Percentiles rank a stretch among this genome's conserved stretches.
Conservation (phyloP, 2,329 filamentous ascomycete genomes). For the Sclerotinia borealis region DNA sequence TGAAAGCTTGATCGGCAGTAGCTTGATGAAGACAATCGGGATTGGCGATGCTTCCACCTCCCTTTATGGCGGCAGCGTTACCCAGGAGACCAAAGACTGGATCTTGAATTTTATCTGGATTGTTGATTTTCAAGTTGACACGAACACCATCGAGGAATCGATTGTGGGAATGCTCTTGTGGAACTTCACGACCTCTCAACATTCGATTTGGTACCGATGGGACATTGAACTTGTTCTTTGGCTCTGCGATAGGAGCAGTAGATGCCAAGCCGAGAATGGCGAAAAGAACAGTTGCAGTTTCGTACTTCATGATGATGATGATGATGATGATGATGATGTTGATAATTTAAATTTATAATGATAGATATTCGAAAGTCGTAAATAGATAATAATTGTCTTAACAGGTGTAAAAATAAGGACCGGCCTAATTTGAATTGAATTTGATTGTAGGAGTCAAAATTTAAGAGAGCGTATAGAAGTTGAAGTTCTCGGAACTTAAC, state of each 20-base stretch:
- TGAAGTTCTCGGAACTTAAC: constrained; percentile 31
- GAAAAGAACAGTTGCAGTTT: constrained; percentile 25
- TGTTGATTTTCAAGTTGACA: constrained; percentile 40
- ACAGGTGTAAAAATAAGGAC: constrained; percentile 20
- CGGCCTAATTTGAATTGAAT: constrained; percentile 25
- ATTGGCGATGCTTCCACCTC: constrained; percentile 44
- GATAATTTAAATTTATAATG: constrained; percentile 14
- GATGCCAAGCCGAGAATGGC: constrained; percentile 29
- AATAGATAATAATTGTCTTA: not conserved
- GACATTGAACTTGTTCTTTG: constrained; percentile 22
- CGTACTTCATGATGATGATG: constrained; percentile 33
- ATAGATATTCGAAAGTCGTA: constrained; percentile 17
- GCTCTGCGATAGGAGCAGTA: constrained; percentile 26
- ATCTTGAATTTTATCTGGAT: constrained; percentile 44
- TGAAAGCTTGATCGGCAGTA: constrained; percentile 54
- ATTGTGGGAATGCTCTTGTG: constrained; percentile 51
- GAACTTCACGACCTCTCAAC: constrained; percentile 42
- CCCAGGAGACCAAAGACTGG: constrained; percentile 49
- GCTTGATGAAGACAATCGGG: constrained; percentile 54
- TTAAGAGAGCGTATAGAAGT: constrained; percentile 31
- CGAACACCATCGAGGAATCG: constrained; percentile 42
- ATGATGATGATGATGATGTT: constrained; percentile 22
- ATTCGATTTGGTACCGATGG: constrained; percentile 28
- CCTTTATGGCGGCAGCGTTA: constrained; percentile 42
- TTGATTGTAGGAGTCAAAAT: not conserved